These are phyloP conservation scores for Euphorbia pulcherrima DNA, from an alignment of 345 rosid genomes.

Conservation along the genomic window DNA sequence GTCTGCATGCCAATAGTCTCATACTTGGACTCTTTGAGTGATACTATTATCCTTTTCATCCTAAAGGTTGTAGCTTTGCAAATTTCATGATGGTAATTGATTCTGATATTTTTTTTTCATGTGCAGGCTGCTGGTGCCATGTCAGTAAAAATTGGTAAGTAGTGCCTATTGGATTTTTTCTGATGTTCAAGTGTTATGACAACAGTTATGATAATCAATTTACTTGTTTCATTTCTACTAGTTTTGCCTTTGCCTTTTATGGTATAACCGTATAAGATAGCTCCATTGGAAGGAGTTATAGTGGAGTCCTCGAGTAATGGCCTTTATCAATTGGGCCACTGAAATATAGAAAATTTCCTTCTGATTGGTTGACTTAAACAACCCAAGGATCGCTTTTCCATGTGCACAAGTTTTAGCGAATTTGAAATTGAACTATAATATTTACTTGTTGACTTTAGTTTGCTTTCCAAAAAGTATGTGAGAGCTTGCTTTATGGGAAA, in stretches of 20 bases:
- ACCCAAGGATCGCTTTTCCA: no score
- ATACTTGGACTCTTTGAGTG: not conserved
- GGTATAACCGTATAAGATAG: no score
- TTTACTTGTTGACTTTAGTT: not conserved
- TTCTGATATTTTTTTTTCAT: slow-evolving; percentile 8
- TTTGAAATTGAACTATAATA: not conserved
- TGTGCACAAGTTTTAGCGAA: not conserved
- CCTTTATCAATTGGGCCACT: not conserved
- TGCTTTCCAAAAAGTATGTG: no score
- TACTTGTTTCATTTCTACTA: not conserved
- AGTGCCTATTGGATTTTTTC: not conserved
- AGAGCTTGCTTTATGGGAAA: no score
- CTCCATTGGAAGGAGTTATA: not conserved
- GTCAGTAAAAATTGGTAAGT: slow-evolving; percentile 90
- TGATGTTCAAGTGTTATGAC: slow-evolving; percentile 7
- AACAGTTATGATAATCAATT: not conserved
- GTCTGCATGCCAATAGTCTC: not conserved
- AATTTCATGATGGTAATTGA: not conserved
- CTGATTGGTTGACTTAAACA: not conserved
- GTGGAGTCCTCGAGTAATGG: not conserved
- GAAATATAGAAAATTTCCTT: not conserved
- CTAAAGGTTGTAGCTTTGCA: no score
- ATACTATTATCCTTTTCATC: not conserved
- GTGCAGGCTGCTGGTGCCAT: slow-evolving; percentile 94
- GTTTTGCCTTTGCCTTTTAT: not conserved